Conservation (phyloP, 169 alveolate genomes). For the Eimeria maxima region DNA sequence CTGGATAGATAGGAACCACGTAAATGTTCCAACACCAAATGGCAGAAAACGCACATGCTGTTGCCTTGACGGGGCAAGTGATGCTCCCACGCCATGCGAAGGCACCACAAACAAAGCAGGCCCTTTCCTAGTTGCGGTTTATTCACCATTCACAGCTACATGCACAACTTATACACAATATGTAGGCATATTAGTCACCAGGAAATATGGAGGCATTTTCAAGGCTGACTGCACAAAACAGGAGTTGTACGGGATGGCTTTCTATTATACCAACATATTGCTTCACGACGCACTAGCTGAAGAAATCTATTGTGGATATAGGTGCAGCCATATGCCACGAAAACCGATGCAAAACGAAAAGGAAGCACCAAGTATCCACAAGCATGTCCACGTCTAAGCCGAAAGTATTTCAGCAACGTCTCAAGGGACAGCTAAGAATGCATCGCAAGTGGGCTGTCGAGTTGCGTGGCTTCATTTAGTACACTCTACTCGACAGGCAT, state of each 20-base stretch:
- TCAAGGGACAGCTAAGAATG: background rate
- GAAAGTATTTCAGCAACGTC: background rate
- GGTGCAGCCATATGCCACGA: background rate
- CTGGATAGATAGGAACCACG: background rate
- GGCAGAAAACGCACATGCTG: slow-evolving; percentile 19
- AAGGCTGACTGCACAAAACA: background rate
- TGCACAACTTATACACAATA: too few species aligned
- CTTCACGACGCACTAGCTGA: slow-evolving; percentile 19
- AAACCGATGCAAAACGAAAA: background rate
- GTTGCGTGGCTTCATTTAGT: background rate
- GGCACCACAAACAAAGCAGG: background rate
- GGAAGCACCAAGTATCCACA: background rate
- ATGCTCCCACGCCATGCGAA: background rate
- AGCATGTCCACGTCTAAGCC: background rate
- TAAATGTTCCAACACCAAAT: background rate
- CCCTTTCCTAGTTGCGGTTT: background rate
- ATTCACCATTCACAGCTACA: background rate
- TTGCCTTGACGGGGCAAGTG: background rate
- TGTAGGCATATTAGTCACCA: background rate
- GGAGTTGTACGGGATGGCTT: background rate
- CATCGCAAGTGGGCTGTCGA: background rate
- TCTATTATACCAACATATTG: background rate
- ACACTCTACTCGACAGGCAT: background rate
- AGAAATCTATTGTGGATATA: background rate
- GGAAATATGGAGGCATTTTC: background rate